Evolutionary conservation across 306 rosid genomes (phyloP), one percentile per base, ranked within the genome.

Genomic region (Trifolium dubium): DNA sequence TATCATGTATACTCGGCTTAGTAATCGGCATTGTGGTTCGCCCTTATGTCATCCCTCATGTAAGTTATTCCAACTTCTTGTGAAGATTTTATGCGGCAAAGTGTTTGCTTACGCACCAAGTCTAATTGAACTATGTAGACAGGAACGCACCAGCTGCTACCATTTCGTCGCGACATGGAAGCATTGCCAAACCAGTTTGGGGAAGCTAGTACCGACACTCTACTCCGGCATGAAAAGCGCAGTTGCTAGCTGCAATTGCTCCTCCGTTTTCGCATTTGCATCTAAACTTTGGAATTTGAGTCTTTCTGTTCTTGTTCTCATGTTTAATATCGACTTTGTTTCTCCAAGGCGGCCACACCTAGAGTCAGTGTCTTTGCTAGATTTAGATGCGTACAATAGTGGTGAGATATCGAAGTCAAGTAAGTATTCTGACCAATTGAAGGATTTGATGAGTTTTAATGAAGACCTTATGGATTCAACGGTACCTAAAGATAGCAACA

Each of bases 211-310:
- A 72, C 86, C 0, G 96, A 89, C n/a, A 10, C 64, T 46, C 85
- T 92, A 62, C 93, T 92, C 29, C 89, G 92, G 76, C 81, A 64
- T 53, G 72, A 89, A 70, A 92, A 85, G 82, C 97, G 92, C 73
- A 88, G 49, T 69, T 89, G 93, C 84, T 92, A 85, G 81, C 74
- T 53, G 66, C 49, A 47, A 7, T 47, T 72, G 69, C 47, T 66
- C 71, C 40, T 80, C 64, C 7, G 7, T 66, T 4, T 47, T 41
- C 68, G 47, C 60, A 3, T 28, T 80, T 68, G 67, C 79, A 61
- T 41, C 17, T 68, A 80, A 63, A 58, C 79, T 89, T 46, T 77
- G 85, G 78, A 75, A 78, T 56, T n/a, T 85, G 77, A 19, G 75
- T 71, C 9, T 74, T 47, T 87, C 89, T 46, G 78, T 81, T 6